A percentile compares a stretch with the other conserved stretches of the same genome.
These are phyloP conservation scores for Rhodamnia argentea DNA, from an alignment of 345 rosid genomes.

Conservation along the genomic window DNA sequence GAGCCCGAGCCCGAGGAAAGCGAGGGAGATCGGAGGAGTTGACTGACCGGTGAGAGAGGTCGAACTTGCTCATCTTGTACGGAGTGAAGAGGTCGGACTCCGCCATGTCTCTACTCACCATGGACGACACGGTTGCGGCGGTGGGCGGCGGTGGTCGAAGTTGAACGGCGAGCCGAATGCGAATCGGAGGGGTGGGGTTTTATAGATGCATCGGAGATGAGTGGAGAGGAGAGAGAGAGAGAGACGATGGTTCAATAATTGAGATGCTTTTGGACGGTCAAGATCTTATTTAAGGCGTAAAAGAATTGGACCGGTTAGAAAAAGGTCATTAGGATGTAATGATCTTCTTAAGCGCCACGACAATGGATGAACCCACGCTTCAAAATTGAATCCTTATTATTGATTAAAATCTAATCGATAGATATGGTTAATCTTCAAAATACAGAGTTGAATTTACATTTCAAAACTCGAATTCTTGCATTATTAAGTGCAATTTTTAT, in stretches of 20 bases:
- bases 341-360: not conserved
- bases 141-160: not conserved
- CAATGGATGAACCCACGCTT: not conserved
- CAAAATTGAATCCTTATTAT: not conserved
- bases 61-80: conserved; percentile 68
- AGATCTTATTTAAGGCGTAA: not conserved
- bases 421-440: not conserved
- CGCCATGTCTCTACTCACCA: not conserved
- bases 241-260: not conserved
- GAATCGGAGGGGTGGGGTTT: not conserved
- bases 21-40: not conserved
- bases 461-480: too few relatives aligned
- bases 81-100: conserved; percentile 42
- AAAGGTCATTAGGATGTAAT: not conserved
- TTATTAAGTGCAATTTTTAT: not conserved
- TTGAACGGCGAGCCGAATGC: not conserved
- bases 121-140: not conserved
- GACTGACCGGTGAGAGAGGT: conserved; percentile 64
- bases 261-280: not conserved
- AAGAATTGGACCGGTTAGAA: not conserved
- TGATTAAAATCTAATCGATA: not conserved
- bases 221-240: not conserved
- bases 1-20: not conserved
- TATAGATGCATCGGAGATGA: not conserved
- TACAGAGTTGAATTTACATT: not conserved